Evolutionary conservation across 352 stramenopile genomes (phyloP), one percentile per base, ranked within the genome.

Genomic region (Phytophthora boehmeriae): DNA sequence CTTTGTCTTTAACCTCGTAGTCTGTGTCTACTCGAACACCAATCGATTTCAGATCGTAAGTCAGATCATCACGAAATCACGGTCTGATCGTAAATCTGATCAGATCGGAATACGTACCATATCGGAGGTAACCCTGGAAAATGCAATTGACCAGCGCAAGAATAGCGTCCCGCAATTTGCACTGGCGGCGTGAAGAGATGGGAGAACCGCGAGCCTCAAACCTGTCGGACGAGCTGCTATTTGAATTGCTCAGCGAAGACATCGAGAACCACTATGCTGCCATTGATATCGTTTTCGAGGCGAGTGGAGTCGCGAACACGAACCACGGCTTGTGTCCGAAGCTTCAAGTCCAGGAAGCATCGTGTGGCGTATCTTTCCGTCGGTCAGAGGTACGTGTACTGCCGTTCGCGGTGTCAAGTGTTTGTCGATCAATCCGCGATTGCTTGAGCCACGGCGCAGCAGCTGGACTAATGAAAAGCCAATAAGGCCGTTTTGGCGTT

Each of bases 381-480:
- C 36, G 43, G 8, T 5, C 30, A 13, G 58, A 61, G 8, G 25
- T 35, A 6, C 45, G 63, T 8, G 27, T 64, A 1, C 42, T 73
- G 11, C 70, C 66, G 19, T 73, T 78, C 45, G 11, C 61, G 13
- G 20, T 44, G 14, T 42, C 32, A 16, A 60, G 16, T 16, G 51
- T 68, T 8, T 11, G 52, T 27, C 46, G 45, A 2, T 57, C 63
- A 0, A 14, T 53, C n/a, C 46, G 50, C 0, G 54, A 49, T 20
- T 52, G 13, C 8, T 27, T 54, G 4, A 59, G 44, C 23, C 45
- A 66, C 38, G 57, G 57, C 8, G 22, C 22, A 25, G 39, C 51
- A 19, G 56, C 38, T 22, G 45, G 47, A 3, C 56, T 36, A 5
- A 46, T 59, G 41, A 6, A 20, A 20, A 43, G 41, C 4, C n/a